Evolutionary conservation across 441 rosid species (phyloP).

Genomic region (Lepidium campestre): DNA sequence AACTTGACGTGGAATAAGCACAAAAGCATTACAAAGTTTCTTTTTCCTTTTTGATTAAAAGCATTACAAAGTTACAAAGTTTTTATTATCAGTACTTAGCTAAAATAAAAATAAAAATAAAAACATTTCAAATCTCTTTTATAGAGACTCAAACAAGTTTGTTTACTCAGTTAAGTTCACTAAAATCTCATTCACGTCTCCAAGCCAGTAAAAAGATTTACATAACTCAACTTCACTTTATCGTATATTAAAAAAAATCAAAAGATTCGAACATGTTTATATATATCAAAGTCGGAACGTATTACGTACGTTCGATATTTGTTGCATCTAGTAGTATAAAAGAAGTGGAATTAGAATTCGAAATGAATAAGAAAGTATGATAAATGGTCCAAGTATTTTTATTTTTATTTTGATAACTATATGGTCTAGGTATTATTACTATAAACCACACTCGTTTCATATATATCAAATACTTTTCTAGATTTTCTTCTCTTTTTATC

Average conservation of each 20-base stretch:
- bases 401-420: too few species aligned
- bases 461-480: conserved; percentile 1
- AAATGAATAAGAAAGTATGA: conserved; percentile 6
- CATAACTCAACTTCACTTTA: background rate
- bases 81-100: too few species aligned
- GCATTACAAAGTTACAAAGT: too few species aligned
- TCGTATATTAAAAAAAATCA: background rate
- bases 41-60: too few species aligned
- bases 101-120: too few species aligned
- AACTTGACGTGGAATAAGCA: background rate
- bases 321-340: background rate
- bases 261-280: background rate
- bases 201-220: background rate
- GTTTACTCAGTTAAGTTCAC: background rate
- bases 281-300: background rate
- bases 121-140: too few species aligned
- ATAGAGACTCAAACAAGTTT: background rate
- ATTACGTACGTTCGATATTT: background rate
- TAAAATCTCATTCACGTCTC: background rate
- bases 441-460: conserved; percentile 11
- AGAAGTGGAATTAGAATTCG: background rate
- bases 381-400: conserved; percentile 17
- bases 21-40: too few species aligned
- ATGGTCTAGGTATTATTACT: background rate
- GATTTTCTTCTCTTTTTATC: conserved; percentile 14